Evolutionary conservation across 164 flowering plant genomes (phyloP).

Genomic region (Kalanchoe fedtschenkoi): DNA sequence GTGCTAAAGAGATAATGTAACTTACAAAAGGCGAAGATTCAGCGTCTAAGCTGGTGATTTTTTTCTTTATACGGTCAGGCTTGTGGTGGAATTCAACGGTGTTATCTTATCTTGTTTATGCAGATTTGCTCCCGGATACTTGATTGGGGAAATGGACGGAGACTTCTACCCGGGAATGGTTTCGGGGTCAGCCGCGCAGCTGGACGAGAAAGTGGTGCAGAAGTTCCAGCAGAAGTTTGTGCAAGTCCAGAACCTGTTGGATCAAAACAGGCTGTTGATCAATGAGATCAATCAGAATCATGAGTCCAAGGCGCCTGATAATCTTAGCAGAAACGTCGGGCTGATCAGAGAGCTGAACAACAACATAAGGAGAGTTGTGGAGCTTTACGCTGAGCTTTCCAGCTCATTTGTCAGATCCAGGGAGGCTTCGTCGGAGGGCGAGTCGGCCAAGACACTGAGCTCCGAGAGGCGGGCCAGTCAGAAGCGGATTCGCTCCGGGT

Average conservation of each 20-base stretch:
- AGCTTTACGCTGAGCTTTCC: conserved; percentile 46
- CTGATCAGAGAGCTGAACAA: conserved; percentile 57
- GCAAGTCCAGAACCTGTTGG: conserved; percentile 23
- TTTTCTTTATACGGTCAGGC: not conserved
- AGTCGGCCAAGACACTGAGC: not conserved
- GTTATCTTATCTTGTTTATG: not conserved
- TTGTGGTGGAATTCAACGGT: not conserved
- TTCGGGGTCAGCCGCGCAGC: not conserved
- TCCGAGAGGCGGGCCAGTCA: conserved; percentile 25
- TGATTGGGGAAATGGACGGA: not conserved
- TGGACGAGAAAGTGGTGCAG: conserved; percentile 1
- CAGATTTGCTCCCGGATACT: not conserved
- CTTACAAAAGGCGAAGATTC: no score
- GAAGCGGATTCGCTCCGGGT: conserved; percentile 31
- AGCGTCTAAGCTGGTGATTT: no score
- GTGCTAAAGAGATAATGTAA: no score
- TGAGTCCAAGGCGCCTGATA: conserved; percentile 55
- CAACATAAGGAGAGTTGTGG: conserved; percentile 53
- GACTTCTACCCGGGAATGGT: not conserved
- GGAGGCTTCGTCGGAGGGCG: conserved; percentile 33
- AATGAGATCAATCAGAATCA: conserved; percentile 45
- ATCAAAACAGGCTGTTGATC: conserved; percentile 27
- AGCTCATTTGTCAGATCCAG: conserved; percentile 34
- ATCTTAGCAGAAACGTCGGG: conserved; percentile 51
- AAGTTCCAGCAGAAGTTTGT: conserved; percentile 4